Percentiles rank a stretch among this genome's conserved stretches.
Evolutionary conservation across 78 protist species (phyloP).

Genomic region (Polysphondylium violaceum): DNA sequence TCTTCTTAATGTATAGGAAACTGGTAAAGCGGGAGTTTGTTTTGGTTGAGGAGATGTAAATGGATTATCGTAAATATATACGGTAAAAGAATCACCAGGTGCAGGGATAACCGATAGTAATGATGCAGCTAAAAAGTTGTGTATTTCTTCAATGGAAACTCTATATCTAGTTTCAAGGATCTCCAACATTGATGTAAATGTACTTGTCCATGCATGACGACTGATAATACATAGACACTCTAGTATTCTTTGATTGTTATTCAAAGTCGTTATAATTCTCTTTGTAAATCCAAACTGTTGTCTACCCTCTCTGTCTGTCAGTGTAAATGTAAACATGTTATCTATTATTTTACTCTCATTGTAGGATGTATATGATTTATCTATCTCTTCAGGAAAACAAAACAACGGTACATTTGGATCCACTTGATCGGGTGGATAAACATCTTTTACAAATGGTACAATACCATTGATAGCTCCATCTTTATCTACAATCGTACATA

Average conservation of each 20-base stretch:
- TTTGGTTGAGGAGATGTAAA: background rate
- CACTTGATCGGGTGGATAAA: conserved; percentile 67
- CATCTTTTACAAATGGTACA: conserved; percentile 79
- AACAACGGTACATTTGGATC: conserved; percentile 81
- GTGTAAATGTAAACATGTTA: conserved; percentile 50
- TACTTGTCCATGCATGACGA: conserved; percentile 55
- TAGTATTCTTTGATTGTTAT: background rate
- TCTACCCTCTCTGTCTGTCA: conserved; percentile 70
- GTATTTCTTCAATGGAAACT: conserved; percentile 63
- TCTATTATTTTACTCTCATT: background rate
- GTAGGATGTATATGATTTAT: conserved; percentile 21
- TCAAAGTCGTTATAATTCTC: conserved; percentile 32
- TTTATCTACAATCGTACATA: conserved; percentile 17
- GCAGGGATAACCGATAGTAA: conserved; percentile 66
- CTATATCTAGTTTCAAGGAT: conserved; percentile 53
- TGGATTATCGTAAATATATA: conserved; percentile 72
- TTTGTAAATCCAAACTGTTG: conserved; percentile 79
- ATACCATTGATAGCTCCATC: conserved; percentile 74
- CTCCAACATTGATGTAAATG: conserved; percentile 48
- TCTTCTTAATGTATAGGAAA: conserved; percentile 36
- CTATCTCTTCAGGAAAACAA: conserved; percentile 76
- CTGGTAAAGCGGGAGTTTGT: conserved; percentile 17
- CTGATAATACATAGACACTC: conserved; percentile 62
- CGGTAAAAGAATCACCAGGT: conserved; percentile 67
- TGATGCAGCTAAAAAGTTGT: conserved; percentile 57